Conservation (phyloP, 352 stramenopile species). For the Globisporangium cederbergense region DNA sequence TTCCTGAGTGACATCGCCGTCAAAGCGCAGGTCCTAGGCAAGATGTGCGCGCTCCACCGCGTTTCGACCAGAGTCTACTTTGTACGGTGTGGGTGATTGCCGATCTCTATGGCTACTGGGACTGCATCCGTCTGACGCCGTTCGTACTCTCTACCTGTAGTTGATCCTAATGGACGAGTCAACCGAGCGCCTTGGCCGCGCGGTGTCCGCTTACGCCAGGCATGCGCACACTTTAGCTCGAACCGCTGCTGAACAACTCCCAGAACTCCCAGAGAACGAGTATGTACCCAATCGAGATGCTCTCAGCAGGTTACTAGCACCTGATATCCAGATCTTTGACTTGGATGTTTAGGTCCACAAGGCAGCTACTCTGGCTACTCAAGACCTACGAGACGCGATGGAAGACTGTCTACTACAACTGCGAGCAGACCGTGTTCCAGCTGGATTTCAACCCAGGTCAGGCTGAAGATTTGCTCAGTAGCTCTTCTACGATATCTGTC, state of each 20-base stretch:
- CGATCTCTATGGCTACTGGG: not conserved
- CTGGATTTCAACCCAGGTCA: slow-evolving; percentile 47
- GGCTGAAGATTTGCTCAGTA: too few relatives aligned
- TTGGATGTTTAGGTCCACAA: slow-evolving; percentile 24
- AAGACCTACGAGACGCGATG: slow-evolving; percentile 40
- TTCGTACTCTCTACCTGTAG: slow-evolving; percentile 17
- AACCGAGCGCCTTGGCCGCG: slow-evolving; percentile 30
- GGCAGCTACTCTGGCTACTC: slow-evolving; percentile 39
- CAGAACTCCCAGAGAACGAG: slow-evolving; percentile 18
- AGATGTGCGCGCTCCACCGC: slow-evolving; percentile 24
- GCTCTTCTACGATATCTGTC: too few relatives aligned
- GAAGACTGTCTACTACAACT: slow-evolving; percentile 38
- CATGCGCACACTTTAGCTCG: slow-evolving; percentile 28
- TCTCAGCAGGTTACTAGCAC: too few relatives aligned
- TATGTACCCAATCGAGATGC: not conserved
- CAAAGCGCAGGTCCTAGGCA: slow-evolving; percentile 13
- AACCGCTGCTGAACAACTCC: slow-evolving; percentile 10
- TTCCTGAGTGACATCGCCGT: slow-evolving; percentile 15
- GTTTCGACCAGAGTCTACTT: slow-evolving; percentile 19
- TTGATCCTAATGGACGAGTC: slow-evolving; percentile 37
- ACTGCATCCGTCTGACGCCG: not conserved
- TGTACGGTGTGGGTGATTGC: slow-evolving; percentile 9
- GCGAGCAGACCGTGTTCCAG: slow-evolving; percentile 44
- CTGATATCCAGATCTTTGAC: too few relatives aligned
- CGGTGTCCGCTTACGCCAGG: slow-evolving; percentile 33